Base-by-base conservation (phyloP, 2,329 filamentous ascomycete species). In the Phialophora chinensis region DNA sequence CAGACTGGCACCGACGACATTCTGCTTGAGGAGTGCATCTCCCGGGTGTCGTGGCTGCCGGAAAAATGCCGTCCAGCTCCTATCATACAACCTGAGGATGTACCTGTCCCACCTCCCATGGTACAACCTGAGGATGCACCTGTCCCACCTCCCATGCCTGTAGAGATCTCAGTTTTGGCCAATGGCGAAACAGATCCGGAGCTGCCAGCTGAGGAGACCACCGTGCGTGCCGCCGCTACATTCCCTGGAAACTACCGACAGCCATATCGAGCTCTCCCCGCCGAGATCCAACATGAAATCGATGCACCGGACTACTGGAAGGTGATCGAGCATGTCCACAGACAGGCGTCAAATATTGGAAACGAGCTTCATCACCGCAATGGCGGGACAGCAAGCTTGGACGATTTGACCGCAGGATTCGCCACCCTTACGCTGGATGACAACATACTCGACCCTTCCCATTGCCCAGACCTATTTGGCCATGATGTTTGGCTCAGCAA, bases 1-100 rank as follows among this genome's bases (percentile, higher is more conserved):
- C 62, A 61, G 23, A 50, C 54, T 20, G 66, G 66, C 60, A 67
- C 63, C 20, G 66, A 69, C 54, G 62, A 69, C n/a, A 60, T 69
- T 27, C 57, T 69, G 17, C 11, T 50, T 31, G 62, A 69, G 20
- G 67, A 69, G 44, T 53, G 27, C 31, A 68, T 69, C 54, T 65
- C 67, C 31, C 55, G 47, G 29, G 64, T 65, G 29, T 60, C 54
- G 42, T 69, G 66, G 66, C 57, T 66, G 27, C 53, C 60, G 27
- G 62, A 69, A 58, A 69, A 60, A 56, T n/a, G 31, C 38, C 66
- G 66, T 35, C 60, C 56, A 56, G 54, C 44, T 20, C 17, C 44
- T n/a, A 23, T 23, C 20, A 6, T 49, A n/a, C 44, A 7, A 49
- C 17, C 44, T 20, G 44, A 49, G 44, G 20, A 49, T 12, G 44